A percentile compares a stretch with the other conserved stretches of the same genome.
Conservation (phyloP, 2,329 filamentous ascomycete genomes). For the Scopulariopsis brevicaulis region DNA sequence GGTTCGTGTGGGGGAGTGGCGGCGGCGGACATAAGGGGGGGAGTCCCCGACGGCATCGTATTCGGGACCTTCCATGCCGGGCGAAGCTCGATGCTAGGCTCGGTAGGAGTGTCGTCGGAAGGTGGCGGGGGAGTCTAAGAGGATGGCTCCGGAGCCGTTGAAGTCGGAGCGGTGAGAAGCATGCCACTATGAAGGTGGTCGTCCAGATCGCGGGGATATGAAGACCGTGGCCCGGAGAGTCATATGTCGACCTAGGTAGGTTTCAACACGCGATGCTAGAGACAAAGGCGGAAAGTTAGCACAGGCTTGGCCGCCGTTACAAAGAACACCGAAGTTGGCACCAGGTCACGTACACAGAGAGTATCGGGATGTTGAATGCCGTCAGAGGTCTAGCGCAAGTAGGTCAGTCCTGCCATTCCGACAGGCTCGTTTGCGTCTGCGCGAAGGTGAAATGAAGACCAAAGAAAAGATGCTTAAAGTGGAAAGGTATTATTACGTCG, state of each 20-base stretch:
- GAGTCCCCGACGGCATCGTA: neutral
- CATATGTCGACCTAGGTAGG: neutral
- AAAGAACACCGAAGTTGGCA: neutral
- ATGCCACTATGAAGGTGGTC: neutral
- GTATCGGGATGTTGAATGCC: neutral
- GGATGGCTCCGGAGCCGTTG: slow-evolving; percentile 1
- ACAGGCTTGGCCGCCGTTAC: neutral
- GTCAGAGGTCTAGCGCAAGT: neutral
- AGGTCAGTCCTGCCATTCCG: neutral
- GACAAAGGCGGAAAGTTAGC: neutral
- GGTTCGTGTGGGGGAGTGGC: slow-evolving; percentile 10
- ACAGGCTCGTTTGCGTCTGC: neutral
- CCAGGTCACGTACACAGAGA: neutral
- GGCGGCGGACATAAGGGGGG: slow-evolving; percentile 9
- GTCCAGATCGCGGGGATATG: neutral
- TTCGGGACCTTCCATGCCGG: neutral
- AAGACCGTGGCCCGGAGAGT: neutral
- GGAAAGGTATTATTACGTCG: neutral
- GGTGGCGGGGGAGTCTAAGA: neutral
- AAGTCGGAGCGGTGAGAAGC: neutral
- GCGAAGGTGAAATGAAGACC: neutral
- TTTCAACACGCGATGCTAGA: neutral
- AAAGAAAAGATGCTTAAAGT: neutral
- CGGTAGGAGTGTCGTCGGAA: neutral
- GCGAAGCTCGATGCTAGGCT: slow-evolving; percentile 2